Evolutionary conservation across 352 stramenopile genomes (phyloP).

Genomic region (Globisporangium sylvaticum): DNA sequence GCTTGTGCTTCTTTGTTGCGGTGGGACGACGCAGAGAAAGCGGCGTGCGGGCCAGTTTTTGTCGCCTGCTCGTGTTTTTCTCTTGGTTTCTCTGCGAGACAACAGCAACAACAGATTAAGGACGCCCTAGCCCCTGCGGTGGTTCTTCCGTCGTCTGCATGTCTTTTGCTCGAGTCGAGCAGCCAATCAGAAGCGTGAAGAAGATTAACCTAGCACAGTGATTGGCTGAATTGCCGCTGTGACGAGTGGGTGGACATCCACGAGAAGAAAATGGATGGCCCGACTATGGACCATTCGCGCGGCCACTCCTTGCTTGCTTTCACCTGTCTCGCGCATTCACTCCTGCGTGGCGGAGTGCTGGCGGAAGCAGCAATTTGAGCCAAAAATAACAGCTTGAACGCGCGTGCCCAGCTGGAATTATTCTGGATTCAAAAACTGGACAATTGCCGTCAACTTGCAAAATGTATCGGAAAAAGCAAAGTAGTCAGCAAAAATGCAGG

Average conservation of each 20-base stretch:
- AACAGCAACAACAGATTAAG: neutral
- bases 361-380: neutral
- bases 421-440: slow-evolving; percentile 2
- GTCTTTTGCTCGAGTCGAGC: neutral
- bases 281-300: neutral
- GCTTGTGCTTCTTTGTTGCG: slow-evolving; percentile 3
- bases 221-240: neutral
- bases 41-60: neutral
- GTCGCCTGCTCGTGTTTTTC: neutral
- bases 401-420: neutral
- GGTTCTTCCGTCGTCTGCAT: neutral
- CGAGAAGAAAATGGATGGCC: neutral
- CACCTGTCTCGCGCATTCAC: slow-evolving; percentile 2
- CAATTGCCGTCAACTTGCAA: neutral
- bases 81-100: neutral
- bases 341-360: neutral
- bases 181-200: neutral
- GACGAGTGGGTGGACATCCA: too few species aligned
- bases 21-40: slow-evolving; percentile 4
- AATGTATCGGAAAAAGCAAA: neutral
- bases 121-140: neutral
- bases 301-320: neutral
- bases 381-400: neutral
- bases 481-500: neutral
- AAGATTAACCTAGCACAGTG: neutral